Base-by-base conservation (phyloP, 116 monocot genomes). In the Dioscorea cayenensis region DNA sequence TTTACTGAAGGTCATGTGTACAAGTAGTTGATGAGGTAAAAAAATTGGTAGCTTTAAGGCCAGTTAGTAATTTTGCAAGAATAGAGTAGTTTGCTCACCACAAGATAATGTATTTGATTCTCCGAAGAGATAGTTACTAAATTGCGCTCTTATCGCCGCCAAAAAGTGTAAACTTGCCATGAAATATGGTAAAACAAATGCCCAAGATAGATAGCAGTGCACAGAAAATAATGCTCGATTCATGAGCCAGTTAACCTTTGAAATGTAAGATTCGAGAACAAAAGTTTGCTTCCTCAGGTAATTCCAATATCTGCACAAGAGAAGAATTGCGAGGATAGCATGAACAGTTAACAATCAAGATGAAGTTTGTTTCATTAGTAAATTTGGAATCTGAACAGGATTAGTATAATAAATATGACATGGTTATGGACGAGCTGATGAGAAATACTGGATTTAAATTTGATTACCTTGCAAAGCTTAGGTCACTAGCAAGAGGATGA, bases 261-360 rank as follows among this genome's bases (percentile, higher is more conserved):
- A 91, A 73, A 86, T 87, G 64, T 94, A 99, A 37, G 99, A 99
- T 78, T 99, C 99, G 25, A 99, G 72, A 77, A 99, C 94, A 89
- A 99, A 94, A 28, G 99, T 99, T 82, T 99, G 99, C 80, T 99
- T 99, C 80, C 93, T 84, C 27, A 99, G 78, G 74, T 99, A 99
- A 79, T 99, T 99, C 99, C 99, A 99, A 74, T 94, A 99, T 72
- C 99, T 99, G 79, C 75, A 77, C 27, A 55, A 21, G 23, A 19
- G 35, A 72, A 14, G 19, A 51, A 8, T 36, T 7, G 70, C n/a
- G 38, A 69, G 55, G 13, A 69, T 69, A 2, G 32, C 32, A 32
- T 4, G 32, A 32, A 90, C 94, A 89, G 65, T 99, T 99, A 65
- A 94, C 91, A 19, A 60, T 80, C 49, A 91, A 91, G 73, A 86